Conservation (phyloP, 192 early-diverging fungal species). For the Backusella tuberculispora region DNA sequence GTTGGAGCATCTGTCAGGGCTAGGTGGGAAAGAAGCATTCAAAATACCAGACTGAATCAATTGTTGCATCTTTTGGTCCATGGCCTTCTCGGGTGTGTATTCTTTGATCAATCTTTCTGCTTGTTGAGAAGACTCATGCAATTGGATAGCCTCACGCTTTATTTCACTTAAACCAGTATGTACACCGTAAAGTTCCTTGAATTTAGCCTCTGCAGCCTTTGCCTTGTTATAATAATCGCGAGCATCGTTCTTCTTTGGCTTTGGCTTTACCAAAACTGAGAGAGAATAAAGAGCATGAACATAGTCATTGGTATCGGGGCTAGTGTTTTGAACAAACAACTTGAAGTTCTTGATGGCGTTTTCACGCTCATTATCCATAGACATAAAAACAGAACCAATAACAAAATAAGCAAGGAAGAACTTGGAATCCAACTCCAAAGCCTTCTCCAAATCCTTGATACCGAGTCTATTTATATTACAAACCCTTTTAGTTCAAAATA, state of each 20-base stretch:
- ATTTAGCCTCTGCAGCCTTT: conserved; percentile 56
- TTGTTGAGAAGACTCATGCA: conserved; percentile 42
- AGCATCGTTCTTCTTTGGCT: conserved; percentile 50
- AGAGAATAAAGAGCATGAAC: conserved; percentile 57
- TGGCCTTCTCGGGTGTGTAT: conserved; percentile 17
- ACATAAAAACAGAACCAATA: conserved; percentile 45
- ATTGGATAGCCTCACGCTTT: conserved; percentile 49
- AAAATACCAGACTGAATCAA: conserved; percentile 47
- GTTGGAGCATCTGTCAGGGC: conserved; percentile 48
- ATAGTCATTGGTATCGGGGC: conserved; percentile 57
- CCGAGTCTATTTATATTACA: conserved; percentile 26
- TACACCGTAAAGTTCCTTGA: conserved; percentile 57
- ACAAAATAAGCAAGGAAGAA: conserved; percentile 40
- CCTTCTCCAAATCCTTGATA: conserved; percentile 37
- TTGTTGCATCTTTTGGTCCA: conserved; percentile 39
- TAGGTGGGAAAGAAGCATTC: conserved; percentile 47
- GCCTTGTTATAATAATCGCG: conserved; percentile 52
- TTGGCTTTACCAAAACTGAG: conserved; percentile 42
- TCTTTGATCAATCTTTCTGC: conserved; percentile 34
- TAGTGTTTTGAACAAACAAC: conserved; percentile 49
- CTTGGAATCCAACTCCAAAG: conserved; percentile 28
- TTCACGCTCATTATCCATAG: conserved; percentile 42
- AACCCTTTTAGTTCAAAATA: not conserved
- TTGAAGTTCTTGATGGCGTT: conserved; percentile 57
- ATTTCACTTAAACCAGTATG: conserved; percentile 52